Conservation (phyloP, 768 basidiomycete species). For the Calvatia gigantea region DNA sequence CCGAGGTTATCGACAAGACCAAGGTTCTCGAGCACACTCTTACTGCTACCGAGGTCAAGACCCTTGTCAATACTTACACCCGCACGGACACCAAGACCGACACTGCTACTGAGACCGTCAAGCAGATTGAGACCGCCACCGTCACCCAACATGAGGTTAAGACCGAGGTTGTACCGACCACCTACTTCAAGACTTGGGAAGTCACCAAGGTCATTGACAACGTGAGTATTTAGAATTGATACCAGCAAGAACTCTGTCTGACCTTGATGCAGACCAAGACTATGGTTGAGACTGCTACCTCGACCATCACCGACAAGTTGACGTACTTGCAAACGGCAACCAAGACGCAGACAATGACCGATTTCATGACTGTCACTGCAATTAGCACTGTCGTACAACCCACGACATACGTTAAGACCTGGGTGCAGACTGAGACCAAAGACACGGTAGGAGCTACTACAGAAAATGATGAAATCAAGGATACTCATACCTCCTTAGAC, state of each 20-base stretch:
- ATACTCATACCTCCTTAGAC: constrained; percentile 35
- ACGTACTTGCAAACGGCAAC: constrained; percentile 57
- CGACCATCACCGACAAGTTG: constrained; percentile 47
- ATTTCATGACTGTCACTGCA: constrained; percentile 50
- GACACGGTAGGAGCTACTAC: constrained; percentile 43
- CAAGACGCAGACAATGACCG: constrained; percentile 50
- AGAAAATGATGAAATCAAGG: not conserved
- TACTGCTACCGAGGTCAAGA: constrained; percentile 62
- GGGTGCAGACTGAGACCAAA: constrained; percentile 51
- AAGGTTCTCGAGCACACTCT: constrained; percentile 52
- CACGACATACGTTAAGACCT: constrained; percentile 54
- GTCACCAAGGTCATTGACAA: constrained; percentile 58
- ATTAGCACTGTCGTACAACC: constrained; percentile 51
- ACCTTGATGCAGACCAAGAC: constrained; percentile 46
- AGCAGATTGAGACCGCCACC: constrained; percentile 53
- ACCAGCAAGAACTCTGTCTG: constrained; percentile 52
- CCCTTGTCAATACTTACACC: constrained; percentile 53
- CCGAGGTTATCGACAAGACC: constrained; percentile 58
- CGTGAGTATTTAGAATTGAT: constrained; percentile 30
- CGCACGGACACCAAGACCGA: constrained; percentile 43
- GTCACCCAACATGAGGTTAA: constrained; percentile 51
- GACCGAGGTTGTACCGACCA: constrained; percentile 56
- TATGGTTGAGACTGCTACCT: constrained; percentile 44
- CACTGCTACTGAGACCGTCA: constrained; percentile 44
- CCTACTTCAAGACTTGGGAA: constrained; percentile 49